phyloP scores from a whole-genome alignment of 805 yeast genomes.

The Jamesozyma gamospora region DNA sequence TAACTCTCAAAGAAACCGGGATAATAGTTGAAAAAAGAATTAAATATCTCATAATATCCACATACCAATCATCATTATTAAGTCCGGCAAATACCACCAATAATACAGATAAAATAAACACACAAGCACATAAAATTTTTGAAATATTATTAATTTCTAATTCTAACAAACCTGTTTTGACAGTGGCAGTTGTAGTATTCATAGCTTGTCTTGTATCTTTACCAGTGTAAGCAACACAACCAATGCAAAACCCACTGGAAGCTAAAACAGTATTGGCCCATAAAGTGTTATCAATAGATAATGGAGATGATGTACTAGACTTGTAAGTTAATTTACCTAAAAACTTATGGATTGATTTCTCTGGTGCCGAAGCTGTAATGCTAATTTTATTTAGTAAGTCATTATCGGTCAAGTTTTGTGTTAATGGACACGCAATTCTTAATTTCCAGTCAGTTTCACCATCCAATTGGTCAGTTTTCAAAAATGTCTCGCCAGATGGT shows the following conservation, averaged over 20 bases:
- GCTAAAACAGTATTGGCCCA: conserved; percentile 99
- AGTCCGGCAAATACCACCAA: conserved; percentile 79
- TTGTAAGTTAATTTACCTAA: conserved; percentile 61
- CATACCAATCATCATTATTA: conserved; percentile 62
- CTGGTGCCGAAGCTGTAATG: conserved; percentile 71
- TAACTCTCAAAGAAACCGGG: conserved; percentile 91
- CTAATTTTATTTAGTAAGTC: conserved; percentile 41
- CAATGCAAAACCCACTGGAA: conserved; percentile 75
- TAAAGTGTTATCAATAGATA: conserved; percentile 81
- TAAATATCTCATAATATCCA: conserved; percentile 81
- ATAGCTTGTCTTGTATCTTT: conserved; percentile 86
- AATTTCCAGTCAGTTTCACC: conserved; percentile 99
- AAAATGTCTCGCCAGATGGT: conserved; percentile 74
- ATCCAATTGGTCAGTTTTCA: conserved; percentile 94
- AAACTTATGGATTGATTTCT: conserved; percentile 73
- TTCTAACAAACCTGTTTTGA: conserved; percentile 83
- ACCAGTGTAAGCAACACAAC: conserved; percentile 85
- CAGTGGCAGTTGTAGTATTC: conserved; percentile 82
- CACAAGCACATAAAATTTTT: conserved; percentile 80
- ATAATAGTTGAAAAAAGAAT: conserved; percentile 90
- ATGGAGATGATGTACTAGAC: conserved; percentile 45
- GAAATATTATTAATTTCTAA: conserved; percentile 82
- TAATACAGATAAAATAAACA: conserved; percentile 62
- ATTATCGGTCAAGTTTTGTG: conserved; percentile 51
- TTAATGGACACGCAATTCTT: conserved; percentile 62